phyloP scores from a whole-genome alignment of 371 early-diverging fungal genomes.

The Mucor saturninus region DNA sequence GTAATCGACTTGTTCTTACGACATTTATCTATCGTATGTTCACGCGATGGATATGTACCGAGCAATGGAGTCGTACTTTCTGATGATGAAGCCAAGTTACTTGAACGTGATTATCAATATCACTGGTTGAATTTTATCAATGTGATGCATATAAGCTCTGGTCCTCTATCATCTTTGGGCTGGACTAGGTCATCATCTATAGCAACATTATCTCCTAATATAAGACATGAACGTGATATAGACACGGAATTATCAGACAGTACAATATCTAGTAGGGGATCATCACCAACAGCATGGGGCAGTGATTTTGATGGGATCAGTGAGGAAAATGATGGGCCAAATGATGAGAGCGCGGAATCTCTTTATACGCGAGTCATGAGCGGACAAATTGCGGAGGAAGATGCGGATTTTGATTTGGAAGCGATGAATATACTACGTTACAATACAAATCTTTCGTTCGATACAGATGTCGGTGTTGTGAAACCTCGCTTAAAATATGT shows the following conservation, averaged over 20 bases:
- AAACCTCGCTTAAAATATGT: slow-evolving; percentile 33
- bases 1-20: slow-evolving; percentile 7
- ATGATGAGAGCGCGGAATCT: slow-evolving; percentile 13
- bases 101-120: neutral
- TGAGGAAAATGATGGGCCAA: slow-evolving; percentile 9
- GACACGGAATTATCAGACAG: too few relatives aligned
- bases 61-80: neutral
- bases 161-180: too few relatives aligned
- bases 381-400: slow-evolving; percentile 14
- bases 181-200: too few relatives aligned
- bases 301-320: too few relatives aligned
- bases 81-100: neutral
- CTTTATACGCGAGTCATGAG: slow-evolving; percentile 16
- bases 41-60: neutral
- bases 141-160: too few relatives aligned
- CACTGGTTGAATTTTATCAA: neutral
- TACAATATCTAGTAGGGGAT: neutral
- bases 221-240: too few relatives aligned
- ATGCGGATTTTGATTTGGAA: slow-evolving; percentile 27
- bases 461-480: slow-evolving; percentile 31
- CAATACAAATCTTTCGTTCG: slow-evolving; percentile 2
- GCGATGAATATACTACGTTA: slow-evolving; percentile 8
- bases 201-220: too few relatives aligned
- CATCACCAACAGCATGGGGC: too few relatives aligned
- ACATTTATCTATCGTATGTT: neutral